These are phyloP conservation scores for Tympanopsis confertula DNA, from an alignment of 2,329 filamentous ascomycete genomes.

Conservation along the genomic window DNA sequence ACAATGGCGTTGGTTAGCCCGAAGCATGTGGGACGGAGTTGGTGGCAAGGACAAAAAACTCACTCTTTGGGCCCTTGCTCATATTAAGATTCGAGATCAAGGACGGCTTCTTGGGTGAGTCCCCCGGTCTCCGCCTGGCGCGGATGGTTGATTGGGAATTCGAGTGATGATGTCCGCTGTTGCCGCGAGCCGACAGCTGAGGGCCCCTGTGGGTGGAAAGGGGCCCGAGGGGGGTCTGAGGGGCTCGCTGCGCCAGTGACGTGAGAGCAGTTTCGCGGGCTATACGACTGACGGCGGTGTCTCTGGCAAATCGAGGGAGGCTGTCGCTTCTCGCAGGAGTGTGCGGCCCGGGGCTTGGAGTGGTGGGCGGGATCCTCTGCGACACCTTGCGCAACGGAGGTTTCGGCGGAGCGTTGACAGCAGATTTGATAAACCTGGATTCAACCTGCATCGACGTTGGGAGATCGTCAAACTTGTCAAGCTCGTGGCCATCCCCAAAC, in stretches of 20 bases:
- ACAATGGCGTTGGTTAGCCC: constrained; percentile 1
- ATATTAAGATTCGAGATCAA: constrained; percentile 75
- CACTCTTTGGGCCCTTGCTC: constrained; percentile 70
- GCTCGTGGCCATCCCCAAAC: constrained; percentile 51
- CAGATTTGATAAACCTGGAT: constrained; percentile 47
- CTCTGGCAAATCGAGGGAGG: constrained; percentile 49
- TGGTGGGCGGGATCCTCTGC: constrained; percentile 40
- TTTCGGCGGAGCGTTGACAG: constrained; percentile 27
- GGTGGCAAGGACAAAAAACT: constrained; percentile 18
- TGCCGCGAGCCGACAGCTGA: constrained; percentile 36
- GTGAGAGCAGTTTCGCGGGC: constrained; percentile 50
- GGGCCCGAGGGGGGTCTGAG: constrained; percentile 38
- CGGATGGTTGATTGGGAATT: constrained; percentile 29
- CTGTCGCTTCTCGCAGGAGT: constrained; percentile 34
- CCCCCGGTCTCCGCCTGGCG: constrained; percentile 42
- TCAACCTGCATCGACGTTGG: constrained; percentile 48
- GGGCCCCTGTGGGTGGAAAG: constrained; percentile 41
- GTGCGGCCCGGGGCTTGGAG: constrained; percentile 27
- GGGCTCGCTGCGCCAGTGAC: constrained; percentile 47
- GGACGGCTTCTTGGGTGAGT: constrained; percentile 63
- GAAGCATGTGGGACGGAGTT: constrained; percentile 3
- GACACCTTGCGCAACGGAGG: not conserved
- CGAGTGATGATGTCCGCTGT: constrained; percentile 31
- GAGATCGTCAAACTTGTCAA: constrained; percentile 54
- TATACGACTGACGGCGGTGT: constrained; percentile 54